phyloP scores from a whole-genome alignment of 768 basidiomycete species.

The Hysterangium stoloniferum region DNA sequence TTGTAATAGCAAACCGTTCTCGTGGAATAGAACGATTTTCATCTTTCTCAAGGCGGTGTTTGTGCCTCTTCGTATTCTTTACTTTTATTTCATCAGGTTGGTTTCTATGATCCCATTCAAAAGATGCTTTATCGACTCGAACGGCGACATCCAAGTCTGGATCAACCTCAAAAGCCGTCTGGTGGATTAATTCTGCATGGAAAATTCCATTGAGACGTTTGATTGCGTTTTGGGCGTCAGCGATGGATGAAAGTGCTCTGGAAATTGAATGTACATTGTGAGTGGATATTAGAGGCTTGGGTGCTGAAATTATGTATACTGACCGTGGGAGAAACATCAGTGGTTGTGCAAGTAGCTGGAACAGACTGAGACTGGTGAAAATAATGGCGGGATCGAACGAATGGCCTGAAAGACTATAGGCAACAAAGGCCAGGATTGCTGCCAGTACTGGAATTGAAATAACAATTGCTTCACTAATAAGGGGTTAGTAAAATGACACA shows the following conservation, averaged over 20 bases:
- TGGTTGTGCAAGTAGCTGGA: conserved; percentile 56
- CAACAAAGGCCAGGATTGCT: conserved; percentile 58
- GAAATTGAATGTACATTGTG: too few relatives aligned
- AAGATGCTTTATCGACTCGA: conserved; percentile 43
- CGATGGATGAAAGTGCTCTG: conserved; percentile 47
- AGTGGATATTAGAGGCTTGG: conserved; percentile 20
- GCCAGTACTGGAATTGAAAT: conserved; percentile 57
- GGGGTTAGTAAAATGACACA: neutral
- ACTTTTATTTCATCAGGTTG: conserved; percentile 14
- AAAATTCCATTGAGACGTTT: conserved; percentile 43
- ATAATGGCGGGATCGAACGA: conserved; percentile 58
- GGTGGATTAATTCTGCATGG: conserved; percentile 43
- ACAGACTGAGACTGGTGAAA: conserved; percentile 54
- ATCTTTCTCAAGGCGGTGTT: conserved; percentile 1
- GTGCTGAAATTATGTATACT: conserved; percentile 21
- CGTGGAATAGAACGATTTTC: conserved; percentile 15
- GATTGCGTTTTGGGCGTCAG: conserved; percentile 60
- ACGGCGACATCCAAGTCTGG: conserved; percentile 40
- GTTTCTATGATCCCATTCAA: conserved; percentile 49
- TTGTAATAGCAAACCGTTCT: conserved; percentile 42
- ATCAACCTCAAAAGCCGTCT: conserved; percentile 37
- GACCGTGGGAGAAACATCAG: conserved; percentile 55
- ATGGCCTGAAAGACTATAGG: conserved; percentile 48
- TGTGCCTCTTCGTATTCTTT: conserved; percentile 11
- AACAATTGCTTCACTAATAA: conserved; percentile 40